Conservation (phyloP, 2,329 filamentous ascomycete species). For the Mycosphaerella sp. region DNA sequence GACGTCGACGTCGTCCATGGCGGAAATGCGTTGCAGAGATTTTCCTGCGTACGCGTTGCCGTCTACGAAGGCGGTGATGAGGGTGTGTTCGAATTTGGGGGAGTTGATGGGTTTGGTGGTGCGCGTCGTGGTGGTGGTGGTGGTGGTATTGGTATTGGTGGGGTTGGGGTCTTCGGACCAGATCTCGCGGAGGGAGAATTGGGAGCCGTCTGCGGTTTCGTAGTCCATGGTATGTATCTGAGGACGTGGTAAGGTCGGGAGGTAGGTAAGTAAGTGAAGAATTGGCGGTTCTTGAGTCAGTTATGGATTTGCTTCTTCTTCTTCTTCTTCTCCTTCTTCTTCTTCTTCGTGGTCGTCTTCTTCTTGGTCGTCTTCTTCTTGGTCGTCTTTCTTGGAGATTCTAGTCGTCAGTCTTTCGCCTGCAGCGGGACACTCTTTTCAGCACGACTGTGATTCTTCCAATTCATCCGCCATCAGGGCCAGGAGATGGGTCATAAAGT, state of each 20-base stretch:
- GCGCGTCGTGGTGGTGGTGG: too few relatives aligned
- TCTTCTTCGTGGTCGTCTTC: too few relatives aligned
- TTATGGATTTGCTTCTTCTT: background rate
- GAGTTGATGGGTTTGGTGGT: background rate
- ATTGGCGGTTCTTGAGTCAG: background rate
- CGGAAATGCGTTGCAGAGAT: conserved; percentile 15
- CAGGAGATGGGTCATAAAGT: too few relatives aligned
- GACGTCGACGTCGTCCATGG: conserved; percentile 25
- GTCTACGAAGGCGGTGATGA: conserved; percentile 27
- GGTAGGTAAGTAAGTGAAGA: background rate
- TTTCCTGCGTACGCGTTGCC: conserved; percentile 26
- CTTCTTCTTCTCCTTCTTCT: too few relatives aligned
- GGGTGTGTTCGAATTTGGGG: conserved; percentile 18
- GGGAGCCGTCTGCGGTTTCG: conserved; percentile 27
- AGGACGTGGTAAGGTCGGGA: background rate
- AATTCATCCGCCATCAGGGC: too few relatives aligned
- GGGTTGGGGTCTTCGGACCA: conserved; percentile 10
- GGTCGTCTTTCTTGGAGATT: too few relatives aligned
- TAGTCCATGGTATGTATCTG: conserved; percentile 23
- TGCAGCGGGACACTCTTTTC: too few relatives aligned
- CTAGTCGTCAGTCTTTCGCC: too few relatives aligned
- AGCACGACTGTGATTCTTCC: too few relatives aligned
- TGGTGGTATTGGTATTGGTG: too few relatives aligned
- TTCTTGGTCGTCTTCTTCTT: too few relatives aligned
- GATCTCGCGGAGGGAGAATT: conserved; percentile 26